phyloP scores from a whole-genome alignment of 108 stramenopile species.

The Stephanodiscus minutulus region DNA sequence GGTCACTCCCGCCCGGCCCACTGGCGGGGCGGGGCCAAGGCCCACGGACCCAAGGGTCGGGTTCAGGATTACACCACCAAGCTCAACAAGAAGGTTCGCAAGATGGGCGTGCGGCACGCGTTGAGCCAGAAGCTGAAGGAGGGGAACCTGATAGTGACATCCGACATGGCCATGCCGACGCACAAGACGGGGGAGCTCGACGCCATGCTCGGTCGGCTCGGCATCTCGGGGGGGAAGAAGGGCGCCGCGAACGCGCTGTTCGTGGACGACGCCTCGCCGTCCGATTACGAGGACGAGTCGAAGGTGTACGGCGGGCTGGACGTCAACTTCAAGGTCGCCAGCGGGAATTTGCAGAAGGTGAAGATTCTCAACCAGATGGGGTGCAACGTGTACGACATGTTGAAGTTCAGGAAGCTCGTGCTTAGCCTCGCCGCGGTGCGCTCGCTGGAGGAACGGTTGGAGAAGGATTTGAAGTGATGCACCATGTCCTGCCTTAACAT shows the following conservation, averaged over 20 bases:
- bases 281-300: slow-evolving; percentile 40
- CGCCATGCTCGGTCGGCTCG: slow-evolving; percentile 45
- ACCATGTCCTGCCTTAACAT: background rate
- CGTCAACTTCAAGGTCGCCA: slow-evolving; percentile 74
- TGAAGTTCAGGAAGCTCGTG: slow-evolving; percentile 79
- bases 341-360: slow-evolving; percentile 60
- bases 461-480: slow-evolving; percentile 16
- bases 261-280: slow-evolving; percentile 59
- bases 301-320: slow-evolving; percentile 63
- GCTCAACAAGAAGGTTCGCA: slow-evolving; percentile 85
- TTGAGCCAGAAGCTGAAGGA: slow-evolving; percentile 82
- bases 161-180: slow-evolving; percentile 57
- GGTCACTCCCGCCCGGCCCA: slow-evolving; percentile 90
- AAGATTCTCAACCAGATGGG: slow-evolving; percentile 65
- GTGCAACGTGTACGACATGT: slow-evolving; percentile 75
- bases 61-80: slow-evolving; percentile 83
- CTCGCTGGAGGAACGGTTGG: slow-evolving; percentile 64
- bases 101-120: slow-evolving; percentile 71
- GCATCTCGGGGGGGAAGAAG: slow-evolving; percentile 46
- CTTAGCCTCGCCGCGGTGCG: slow-evolving; percentile 66
- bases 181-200: slow-evolving; percentile 76
- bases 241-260: slow-evolving; percentile 63
- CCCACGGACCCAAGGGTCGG: slow-evolving; percentile 88
- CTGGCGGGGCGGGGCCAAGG: slow-evolving; percentile 94
- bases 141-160: slow-evolving; percentile 75